Base-by-base conservation (phyloP, 2,329 filamentous ascomycete genomes). In the Sporothrix schenckii region DNA sequence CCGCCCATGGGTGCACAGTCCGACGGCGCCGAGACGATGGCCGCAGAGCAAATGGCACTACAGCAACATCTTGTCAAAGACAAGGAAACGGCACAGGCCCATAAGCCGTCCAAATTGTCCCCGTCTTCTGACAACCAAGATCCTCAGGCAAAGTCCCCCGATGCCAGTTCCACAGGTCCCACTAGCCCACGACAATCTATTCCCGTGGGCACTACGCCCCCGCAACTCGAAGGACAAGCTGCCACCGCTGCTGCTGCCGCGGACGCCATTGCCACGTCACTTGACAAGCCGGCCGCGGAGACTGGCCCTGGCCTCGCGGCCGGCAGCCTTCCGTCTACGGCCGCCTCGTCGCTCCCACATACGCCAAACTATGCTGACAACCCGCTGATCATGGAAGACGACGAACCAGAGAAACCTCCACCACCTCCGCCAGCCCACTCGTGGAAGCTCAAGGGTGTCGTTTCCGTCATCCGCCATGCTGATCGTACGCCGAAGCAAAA, bases 401-500 rank as follows among this genome's bases (percentile, higher is more conserved):
- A 75, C 21, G 71, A 73, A 27, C 79, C 82, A 30, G 81, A 83
- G 27, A 83, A 88, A 2, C 85, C 88, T 11, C 88, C 89, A 58
- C 90, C 91, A 2, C 89, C 89, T 3, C 87, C 86, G 1, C 91
- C 91, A 0, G 97, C 97, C 76, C 93, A 97, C 77, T 93, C 95
- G 13, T 99, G 95, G 95, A 98, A 97, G 79, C 84, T 99, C 68
- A 99, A 99, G 81, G 95, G 95, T 14, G 94, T 99, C 81, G 94
- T 99, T 0, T 94, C 94, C 1, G 95, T 99, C 19, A 93, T 99
- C 74, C 89, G 95, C 39, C 95, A 99, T 80, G 96, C 96, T 2
- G 95, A 99, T 81, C 91, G 95, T 70, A 99, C 95, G 1, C 95
- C 95, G 2, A 99, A 99, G 81, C 95, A 99, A 77, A 99, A 99